Percentiles rank a stretch among this genome's conserved stretches.
Evolutionary conservation across 192 early-diverging fungal species (phyloP).

Genomic region (Entomortierella chlamydospora): DNA sequence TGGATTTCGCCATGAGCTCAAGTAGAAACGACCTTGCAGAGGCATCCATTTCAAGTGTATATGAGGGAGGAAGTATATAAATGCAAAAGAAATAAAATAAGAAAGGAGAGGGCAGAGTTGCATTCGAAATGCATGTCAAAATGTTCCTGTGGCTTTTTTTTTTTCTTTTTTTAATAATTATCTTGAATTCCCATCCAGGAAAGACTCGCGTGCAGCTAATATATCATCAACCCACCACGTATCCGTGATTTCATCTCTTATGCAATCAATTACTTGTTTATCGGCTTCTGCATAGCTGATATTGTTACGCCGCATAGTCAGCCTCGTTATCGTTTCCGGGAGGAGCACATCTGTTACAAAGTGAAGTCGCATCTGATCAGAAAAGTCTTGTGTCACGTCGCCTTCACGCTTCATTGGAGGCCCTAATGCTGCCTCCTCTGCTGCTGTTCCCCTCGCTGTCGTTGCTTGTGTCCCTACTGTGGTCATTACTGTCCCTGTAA

Average conservation of each 20-base stretch:
- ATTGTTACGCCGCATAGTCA: slow-evolving; percentile 29
- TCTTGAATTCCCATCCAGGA: slow-evolving; percentile 18
- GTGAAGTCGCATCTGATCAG: slow-evolving; percentile 28
- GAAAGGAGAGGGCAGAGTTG: neutral
- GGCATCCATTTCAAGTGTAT: slow-evolving; percentile 27
- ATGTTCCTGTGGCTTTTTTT: neutral
- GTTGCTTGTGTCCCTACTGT: too few species aligned
- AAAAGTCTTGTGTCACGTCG: slow-evolving; percentile 23
- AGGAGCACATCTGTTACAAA: slow-evolving; percentile 46
- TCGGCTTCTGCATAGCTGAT: slow-evolving; percentile 30
- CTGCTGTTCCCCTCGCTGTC: neutral
- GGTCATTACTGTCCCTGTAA: neutral
- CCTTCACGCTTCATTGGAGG: slow-evolving; percentile 24
- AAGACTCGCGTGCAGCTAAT: slow-evolving; percentile 43
- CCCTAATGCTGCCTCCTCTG: neutral
- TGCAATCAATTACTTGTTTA: slow-evolving; percentile 1
- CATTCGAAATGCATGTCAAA: neutral
- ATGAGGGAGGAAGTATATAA: neutral
- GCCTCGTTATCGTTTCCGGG: slow-evolving; percentile 31
- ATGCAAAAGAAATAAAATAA: neutral
- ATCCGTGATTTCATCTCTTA: slow-evolving; percentile 16
- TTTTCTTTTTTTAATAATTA: neutral
- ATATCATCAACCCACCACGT: slow-evolving; percentile 48
- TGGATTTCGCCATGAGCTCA: slow-evolving; percentile 50
- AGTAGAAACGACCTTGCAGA: slow-evolving; percentile 42